A percentile compares a stretch with the other conserved stretches of the same genome.
phyloP scores from a whole-genome alignment of 2,329 filamentous ascomycete species.

The Clarireedia hainanense region DNA sequence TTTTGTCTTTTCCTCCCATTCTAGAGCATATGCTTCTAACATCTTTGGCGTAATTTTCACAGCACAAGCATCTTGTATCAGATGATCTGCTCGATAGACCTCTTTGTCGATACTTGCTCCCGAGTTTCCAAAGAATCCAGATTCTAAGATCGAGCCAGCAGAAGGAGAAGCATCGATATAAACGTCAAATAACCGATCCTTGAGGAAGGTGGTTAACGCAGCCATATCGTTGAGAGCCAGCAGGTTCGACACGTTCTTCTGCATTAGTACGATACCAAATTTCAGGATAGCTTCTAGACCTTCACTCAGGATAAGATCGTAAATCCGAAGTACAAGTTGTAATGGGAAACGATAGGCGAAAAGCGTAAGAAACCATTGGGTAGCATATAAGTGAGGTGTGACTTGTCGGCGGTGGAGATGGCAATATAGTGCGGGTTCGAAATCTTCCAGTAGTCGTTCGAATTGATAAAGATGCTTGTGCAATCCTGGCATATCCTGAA shows the following conservation, averaged over 20 bases:
- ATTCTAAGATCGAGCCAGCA: slow-evolving; percentile 87
- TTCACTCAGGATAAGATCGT: slow-evolving; percentile 90
- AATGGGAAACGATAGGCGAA: slow-evolving; percentile 97
- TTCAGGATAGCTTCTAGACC: slow-evolving; percentile 88
- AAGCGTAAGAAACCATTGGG: slow-evolving; percentile 98
- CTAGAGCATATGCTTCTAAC: slow-evolving; percentile 69
- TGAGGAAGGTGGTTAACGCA: slow-evolving; percentile 79
- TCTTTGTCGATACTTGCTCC: slow-evolving; percentile 88
- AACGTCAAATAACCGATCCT: slow-evolving; percentile 89
- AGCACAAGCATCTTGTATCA: slow-evolving; percentile 87
- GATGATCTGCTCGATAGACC: slow-evolving; percentile 86
- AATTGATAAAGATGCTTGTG: slow-evolving; percentile 94
- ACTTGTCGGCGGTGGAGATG: slow-evolving; percentile 85
- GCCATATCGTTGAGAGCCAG: slow-evolving; percentile 87
- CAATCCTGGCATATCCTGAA: slow-evolving; percentile 91
- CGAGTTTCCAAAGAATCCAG: slow-evolving; percentile 92
- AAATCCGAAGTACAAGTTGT: slow-evolving; percentile 91
- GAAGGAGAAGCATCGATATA: slow-evolving; percentile 95
- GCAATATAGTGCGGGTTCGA: slow-evolving; percentile 90
- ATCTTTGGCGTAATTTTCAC: slow-evolving; percentile 78
- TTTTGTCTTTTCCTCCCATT: slow-evolving; percentile 91
- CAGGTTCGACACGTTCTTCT: slow-evolving; percentile 75
- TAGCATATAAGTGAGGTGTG: slow-evolving; percentile 87
- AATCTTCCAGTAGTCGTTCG: slow-evolving; percentile 84
- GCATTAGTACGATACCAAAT: slow-evolving; percentile 93